Evolutionary conservation across 208 protist genomes (phyloP), one percentile per base, ranked within the genome.

Genomic region (Borovskyia barvae): DNA sequence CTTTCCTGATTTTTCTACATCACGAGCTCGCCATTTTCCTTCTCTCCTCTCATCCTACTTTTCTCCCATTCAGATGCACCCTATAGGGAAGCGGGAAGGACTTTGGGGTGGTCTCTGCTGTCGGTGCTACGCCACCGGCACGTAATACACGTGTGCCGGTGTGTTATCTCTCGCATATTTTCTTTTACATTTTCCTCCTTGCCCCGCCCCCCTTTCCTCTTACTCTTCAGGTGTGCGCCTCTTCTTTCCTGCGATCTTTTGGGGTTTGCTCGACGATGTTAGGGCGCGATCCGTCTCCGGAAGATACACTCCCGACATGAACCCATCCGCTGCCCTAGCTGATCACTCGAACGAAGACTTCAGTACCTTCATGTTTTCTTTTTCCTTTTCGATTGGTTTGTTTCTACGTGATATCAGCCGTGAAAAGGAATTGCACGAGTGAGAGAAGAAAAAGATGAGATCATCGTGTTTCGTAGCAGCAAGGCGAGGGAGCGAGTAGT

Each of bases 1-100:
- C n/a, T n/a, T n/a, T n/a, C n/a, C n/a, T n/a, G n/a, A n/a, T 51
- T 51, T 32, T 20, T 32, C 33, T n/a, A 20, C 33, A 9, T 32
- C n/a, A 15, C 46, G 6, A 20, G 5, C 33, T 2, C 2, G 6
- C 0, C 1, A 17, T 33, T 51, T 30, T 51, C n/a, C 45, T 51
- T 51, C n/a, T 29, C 33, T 26, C 20, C 19, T 32, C 24, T 15
- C 6, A 25, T 15, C 17, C 17, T 19, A 5, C 7, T 6, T 20
- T 50, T 11, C 4, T 33, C 22, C 33, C 33, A 20, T 50, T 20
- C 15, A 12, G 22, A 11, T 28, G 15, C 5, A 1, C n/a, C 26
- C 26, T 32, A 37, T 36, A 43, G 46, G 53, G 56, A 46, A 46
- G 56, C 56, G 56, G 56, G 36, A 43, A 63, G n/a, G n/a, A n/a